Conservation (phyloP, 768 basidiomycete genomes). For the Phylloporus arenicola region DNA sequence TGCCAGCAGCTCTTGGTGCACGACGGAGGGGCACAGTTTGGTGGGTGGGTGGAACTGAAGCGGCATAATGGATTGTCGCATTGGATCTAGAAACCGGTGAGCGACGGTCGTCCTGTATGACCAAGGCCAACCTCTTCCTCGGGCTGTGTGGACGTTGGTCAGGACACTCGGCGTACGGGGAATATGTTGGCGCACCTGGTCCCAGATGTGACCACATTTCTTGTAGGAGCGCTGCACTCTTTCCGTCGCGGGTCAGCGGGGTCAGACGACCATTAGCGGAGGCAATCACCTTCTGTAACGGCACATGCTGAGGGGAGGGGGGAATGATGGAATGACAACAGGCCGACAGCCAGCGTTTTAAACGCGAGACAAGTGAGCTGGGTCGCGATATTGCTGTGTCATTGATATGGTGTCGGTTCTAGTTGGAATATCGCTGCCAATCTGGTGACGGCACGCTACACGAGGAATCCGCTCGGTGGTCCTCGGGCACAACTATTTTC, state of each 20-base stretch:
- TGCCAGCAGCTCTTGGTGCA: conserved; percentile 70
- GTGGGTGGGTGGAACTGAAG: conserved; percentile 63
- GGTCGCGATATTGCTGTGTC: conserved; percentile 20
- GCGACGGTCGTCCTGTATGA: conserved; percentile 4
- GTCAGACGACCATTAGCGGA: conserved; percentile 6
- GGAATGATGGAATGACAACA: conserved; percentile 15
- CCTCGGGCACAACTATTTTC: conserved; percentile 29
- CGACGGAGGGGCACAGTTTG: conserved; percentile 48
- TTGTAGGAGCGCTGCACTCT: conserved; percentile 61
- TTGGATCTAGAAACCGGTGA: conserved; percentile 43
- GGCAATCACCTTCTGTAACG: conserved; percentile 57
- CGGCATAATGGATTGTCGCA: conserved; percentile 64
- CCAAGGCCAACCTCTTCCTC: conserved; percentile 49
- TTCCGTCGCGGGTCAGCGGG: conserved; percentile 5
- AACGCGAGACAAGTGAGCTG: conserved; percentile 21
- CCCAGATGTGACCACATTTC: conserved; percentile 49
- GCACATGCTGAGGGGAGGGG: conserved; percentile 48
- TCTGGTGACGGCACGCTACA: conserved; percentile 21
- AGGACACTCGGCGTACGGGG: conserved; percentile 5
- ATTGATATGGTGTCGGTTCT: conserved; percentile 22
- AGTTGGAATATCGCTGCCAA: conserved; percentile 18
- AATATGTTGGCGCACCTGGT: conserved; percentile 40
- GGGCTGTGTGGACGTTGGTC: conserved; percentile 36
- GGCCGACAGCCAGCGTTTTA: conserved; percentile 18
- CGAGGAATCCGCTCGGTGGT: conserved; percentile 26